Evolutionary conservation across 139 green algal species (phyloP), one percentile per base, ranked within the genome.

Genomic region (Tetradesmus obliquus): DNA sequence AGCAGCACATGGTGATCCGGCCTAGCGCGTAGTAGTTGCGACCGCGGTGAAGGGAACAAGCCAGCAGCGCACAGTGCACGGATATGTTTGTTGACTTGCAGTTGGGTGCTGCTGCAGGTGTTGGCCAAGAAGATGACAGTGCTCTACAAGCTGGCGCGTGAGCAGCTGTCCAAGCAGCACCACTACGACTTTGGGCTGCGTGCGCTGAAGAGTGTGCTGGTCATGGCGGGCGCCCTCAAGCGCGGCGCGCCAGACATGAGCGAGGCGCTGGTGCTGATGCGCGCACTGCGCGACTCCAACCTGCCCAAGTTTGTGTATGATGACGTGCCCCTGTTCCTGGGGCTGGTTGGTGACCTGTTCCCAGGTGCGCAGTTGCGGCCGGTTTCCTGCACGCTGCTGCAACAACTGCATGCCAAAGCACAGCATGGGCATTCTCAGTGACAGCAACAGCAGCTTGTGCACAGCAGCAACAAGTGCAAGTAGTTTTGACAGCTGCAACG

Each of bases 111-210:
- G 6, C 32, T 66, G 54, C 76, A 99, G 80, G 94, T 97, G 84
- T 93, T 98, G 69, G 96, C 96, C 19, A 97, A 97, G 95, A 98
- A 98, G 93, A 97, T 98, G 91, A 96, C 96, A 5, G 95, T 95
- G 58, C 93, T 98, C 57, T 98, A 98, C 92, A 97, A 97, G 94
- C 94, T 97, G 87, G 93, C 97, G 51, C 95, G 97, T 84, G 96
- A 98, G 93, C 93, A 97, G 89, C 95, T 98, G 79, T 96, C 93
- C 13, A 96, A 96, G 90, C 95, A 98, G 93, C 98, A 98, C 94
- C 96, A 97, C 93, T 98, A 98, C 89, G 96, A 98, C 93, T 98
- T 96, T 96, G 96, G 96, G 58, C 95, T 98, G 86, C 95, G 96
- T 80, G 96, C 96, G 69, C 97, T 98, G 94, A 98, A 97, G 93